Conservation (phyloP, 176 grass and related monocot species). For the Bolboschoenus planiculmis region DNA sequence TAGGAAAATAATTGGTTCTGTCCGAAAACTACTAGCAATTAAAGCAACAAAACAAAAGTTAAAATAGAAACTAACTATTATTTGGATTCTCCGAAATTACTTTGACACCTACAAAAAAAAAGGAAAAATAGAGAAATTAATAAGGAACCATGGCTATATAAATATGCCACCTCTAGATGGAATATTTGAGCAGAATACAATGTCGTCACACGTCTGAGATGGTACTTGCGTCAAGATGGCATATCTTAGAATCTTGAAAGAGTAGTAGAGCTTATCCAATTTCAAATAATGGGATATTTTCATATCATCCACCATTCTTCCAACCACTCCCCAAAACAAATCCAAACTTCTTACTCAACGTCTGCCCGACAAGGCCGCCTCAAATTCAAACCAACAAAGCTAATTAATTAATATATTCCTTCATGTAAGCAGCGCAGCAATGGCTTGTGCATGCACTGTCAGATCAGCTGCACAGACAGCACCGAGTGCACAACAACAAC, state of each 20-base stretch:
- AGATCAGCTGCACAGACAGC: too few relatives aligned
- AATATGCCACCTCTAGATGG: background rate
- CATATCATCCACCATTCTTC: background rate
- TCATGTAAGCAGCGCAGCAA: background rate
- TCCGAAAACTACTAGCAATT: background rate
- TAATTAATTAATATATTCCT: background rate
- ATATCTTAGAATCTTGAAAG: slow-evolving; percentile 1
- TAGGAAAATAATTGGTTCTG: background rate
- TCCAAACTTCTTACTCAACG: background rate
- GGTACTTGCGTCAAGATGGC: slow-evolving; percentile 2
- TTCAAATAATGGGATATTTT: background rate
- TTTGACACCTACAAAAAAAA: background rate
- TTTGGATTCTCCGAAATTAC: background rate
- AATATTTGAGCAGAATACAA: background rate
- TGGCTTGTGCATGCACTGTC: background rate
- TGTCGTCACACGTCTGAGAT: background rate
- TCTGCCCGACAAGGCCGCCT: background rate
- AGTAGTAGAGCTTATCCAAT: background rate
- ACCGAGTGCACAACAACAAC: background rate
- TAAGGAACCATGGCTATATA: background rate
- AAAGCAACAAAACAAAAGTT: background rate
- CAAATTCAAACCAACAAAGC: background rate
- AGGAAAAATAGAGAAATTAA: background rate
- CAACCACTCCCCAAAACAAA: background rate
- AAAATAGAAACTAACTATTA: background rate